Evolutionary conservation across 2,329 filamentous ascomycete genomes (phyloP).

Genomic region (Paracoccidioides brasiliensis): DNA sequence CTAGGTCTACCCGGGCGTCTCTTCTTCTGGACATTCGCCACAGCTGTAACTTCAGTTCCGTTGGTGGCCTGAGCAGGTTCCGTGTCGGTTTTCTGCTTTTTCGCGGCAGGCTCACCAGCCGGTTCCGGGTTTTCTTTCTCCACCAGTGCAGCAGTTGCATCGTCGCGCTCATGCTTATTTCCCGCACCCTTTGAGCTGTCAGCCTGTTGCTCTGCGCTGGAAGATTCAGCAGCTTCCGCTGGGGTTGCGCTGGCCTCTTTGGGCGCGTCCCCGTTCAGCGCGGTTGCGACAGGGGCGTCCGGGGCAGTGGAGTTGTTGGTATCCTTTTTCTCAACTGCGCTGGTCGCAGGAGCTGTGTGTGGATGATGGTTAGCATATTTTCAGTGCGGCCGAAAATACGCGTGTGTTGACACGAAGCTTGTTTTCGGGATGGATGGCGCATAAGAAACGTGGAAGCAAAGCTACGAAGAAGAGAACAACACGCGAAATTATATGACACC

Average conservation of each 20-base stretch:
- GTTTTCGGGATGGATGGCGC: background rate
- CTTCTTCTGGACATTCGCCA: slow-evolving; percentile 18
- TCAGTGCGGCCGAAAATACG: background rate
- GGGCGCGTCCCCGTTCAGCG: background rate
- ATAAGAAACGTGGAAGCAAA: too few species aligned
- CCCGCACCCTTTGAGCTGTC: slow-evolving; percentile 1
- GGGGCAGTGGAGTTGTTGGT: background rate
- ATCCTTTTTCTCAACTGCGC: background rate
- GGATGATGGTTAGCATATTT: background rate
- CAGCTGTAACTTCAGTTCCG: slow-evolving; percentile 7
- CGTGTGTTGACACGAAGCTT: background rate
- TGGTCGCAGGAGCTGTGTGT: background rate
- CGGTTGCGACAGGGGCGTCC: background rate
- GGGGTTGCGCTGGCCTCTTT: slow-evolving; percentile 1
- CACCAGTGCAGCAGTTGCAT: background rate
- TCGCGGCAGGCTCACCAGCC: slow-evolving; percentile 16
- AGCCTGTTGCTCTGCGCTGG: background rate
- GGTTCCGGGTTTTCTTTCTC: background rate
- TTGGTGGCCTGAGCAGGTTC: slow-evolving; percentile 9
- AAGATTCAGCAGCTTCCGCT: background rate
- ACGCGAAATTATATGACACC: background rate
- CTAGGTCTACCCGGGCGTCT: slow-evolving; percentile 19
- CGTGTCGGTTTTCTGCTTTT: slow-evolving; percentile 24
- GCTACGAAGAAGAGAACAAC: background rate
- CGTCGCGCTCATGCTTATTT: slow-evolving; percentile 2